Evolutionary conservation across 805 yeast genomes (phyloP), one percentile per base, ranked within the genome.

Genomic region (Candida saitoana): DNA sequence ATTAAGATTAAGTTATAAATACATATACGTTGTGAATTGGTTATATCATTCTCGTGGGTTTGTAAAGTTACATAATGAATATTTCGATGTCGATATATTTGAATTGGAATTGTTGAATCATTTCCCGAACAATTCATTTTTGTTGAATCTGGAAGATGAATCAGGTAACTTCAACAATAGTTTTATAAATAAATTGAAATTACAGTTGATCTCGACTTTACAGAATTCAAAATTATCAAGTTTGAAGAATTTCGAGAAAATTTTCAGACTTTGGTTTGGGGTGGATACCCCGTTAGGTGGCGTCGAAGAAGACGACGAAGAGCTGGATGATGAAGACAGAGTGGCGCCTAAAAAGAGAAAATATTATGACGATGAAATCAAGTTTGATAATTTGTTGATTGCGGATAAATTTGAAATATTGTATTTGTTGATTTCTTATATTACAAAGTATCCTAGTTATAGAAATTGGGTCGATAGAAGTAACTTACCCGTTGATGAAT

Each of bases 101-200:
- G 88, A 82, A 51, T 80, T 80, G 50, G 88, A 82, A 49, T 60
- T 82, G 11, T 62, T 79, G 31, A 51, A 60, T 43, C 51, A 43
- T 35, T 43, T 39, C 35, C 46, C 46, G 4, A 35, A 29, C 29
- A 19, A 37, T 17, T 38, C 34, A 31, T 25, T 33, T 33, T 35
- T 36, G 18, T n/a, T 20, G 18, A 40, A 22, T 32, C 14, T 15
- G 16, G 41, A 39, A 25, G 14, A 22, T 20, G 19, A 15, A 17
- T 19, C 24, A 25, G 37, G 18, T 4, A 39, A 18, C 20, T 11
- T 20, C 32, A 38, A 36, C 37, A 36, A 37, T 34, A 39, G 36
- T 20, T 62, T 79, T 39, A 51, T 71, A 11, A 66, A 68, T 42
- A 72, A 65, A 44, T 62, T 79, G 25, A 70, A 76, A 40, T 46